Percentiles rank a stretch among this genome's conserved stretches.
Evolutionary conservation across 768 basidiomycete species (phyloP).

Genomic region (Dentipellis sp.): DNA sequence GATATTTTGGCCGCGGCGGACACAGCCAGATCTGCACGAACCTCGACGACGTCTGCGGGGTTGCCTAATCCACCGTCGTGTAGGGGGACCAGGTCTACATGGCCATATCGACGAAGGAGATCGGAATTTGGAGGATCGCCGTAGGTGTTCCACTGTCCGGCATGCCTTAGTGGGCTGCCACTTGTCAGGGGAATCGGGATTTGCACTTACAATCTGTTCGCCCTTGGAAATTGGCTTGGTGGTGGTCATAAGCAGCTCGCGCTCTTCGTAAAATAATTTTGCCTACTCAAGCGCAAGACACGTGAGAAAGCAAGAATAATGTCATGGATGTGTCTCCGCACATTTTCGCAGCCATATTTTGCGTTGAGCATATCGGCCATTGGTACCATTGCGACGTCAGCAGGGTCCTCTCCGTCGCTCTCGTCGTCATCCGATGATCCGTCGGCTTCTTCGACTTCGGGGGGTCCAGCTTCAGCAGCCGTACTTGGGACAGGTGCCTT

Average conservation of each 20-base stretch:
- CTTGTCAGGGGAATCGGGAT: background rate
- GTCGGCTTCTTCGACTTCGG: slow-evolving; percentile 28
- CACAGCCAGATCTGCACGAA: slow-evolving; percentile 64
- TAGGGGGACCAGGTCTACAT: slow-evolving; percentile 70
- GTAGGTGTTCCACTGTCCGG: slow-evolving; percentile 84
- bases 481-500: slow-evolving; percentile 3
- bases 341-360: slow-evolving; percentile 75
- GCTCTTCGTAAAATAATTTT: slow-evolving; percentile 73
- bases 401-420: slow-evolving; percentile 44
- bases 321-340: slow-evolving; percentile 26
- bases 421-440: slow-evolving; percentile 24
- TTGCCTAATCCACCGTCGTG: slow-evolving; percentile 47
- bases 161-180: background rate
- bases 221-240: slow-evolving; percentile 67
- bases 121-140: slow-evolving; percentile 89
- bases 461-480: slow-evolving; percentile 18
- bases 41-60: slow-evolving; percentile 72
- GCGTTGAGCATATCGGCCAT: slow-evolving; percentile 97
- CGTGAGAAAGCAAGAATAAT: background rate
- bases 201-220: slow-evolving; percentile 72
- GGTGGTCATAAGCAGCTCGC: slow-evolving; percentile 67
- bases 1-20: slow-evolving; percentile 17
- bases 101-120: slow-evolving; percentile 88
- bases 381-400: slow-evolving; percentile 84
- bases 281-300: slow-evolving; percentile 40